Evolutionary conservation across 805 yeast genomes (phyloP), one percentile per base, ranked within the genome.

Genomic region (Lachancea thermotolerans): DNA sequence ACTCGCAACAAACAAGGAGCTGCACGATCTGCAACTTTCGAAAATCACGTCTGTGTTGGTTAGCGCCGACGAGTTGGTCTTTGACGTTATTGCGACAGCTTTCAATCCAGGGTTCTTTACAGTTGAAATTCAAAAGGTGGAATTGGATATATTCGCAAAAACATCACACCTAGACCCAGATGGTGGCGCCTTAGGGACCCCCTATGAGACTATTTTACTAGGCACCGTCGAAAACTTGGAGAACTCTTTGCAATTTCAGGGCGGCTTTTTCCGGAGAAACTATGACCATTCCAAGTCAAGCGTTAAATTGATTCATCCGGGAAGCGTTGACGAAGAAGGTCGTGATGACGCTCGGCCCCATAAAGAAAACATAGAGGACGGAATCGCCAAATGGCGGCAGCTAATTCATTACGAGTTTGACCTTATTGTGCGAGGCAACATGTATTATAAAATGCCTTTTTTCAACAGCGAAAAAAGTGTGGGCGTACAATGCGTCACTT

Each of bases 61-160:
- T 2, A 81, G 93, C 42, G 81, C 82, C 51, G 95, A 89, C 57
- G 97, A 88, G 59, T 68, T 91, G 39, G 75, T 89, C 0, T 88
- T 91, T 67, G 86, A 83, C 59, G 67, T 91, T 54, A 75, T 78
- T 2, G 77, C 88, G 17, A 83, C 79, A 48, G 95, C 95, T 0
- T 78, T 82, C 55, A 91, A 91, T 60, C 96, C 96, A 0, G 96
- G 97, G 0, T 75, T 90, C 65, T 71, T 89, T 52, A 72, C 84
- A 2, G 78, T 89, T 4, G 67, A 70, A 2, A 71, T 90, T 2
- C 69, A 71, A 35, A 77, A 79, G 11, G 81, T 82, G 9, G 91
- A 86, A 52, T 64, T 91, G 35, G 97, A 91, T 60, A 71, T 91
- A 2, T 91, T 91, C 69, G 97, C 91, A 1, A 81, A 80, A 54